Percentiles rank a stretch among this genome's conserved stretches.
phyloP scores from a whole-genome alignment of 2,329 filamentous ascomycete species.

The Trichoderma polysporum region DNA sequence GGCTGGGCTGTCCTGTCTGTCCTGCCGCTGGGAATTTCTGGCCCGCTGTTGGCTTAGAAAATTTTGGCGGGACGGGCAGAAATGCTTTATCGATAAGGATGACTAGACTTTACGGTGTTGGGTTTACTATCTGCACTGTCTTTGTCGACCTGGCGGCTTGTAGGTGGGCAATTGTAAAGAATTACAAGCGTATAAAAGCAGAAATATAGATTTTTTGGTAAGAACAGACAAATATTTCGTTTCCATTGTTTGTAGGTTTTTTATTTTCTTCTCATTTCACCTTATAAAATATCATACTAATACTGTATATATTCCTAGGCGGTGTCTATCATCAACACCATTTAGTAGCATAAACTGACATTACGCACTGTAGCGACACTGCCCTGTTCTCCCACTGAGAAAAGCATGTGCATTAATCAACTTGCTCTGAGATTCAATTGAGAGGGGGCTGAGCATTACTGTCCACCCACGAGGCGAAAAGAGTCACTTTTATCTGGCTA shows the following conservation, averaged over 20 bases:
- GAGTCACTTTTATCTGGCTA: background rate
- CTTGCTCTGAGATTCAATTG: background rate
- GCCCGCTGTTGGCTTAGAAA: conserved; percentile 23
- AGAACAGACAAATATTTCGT: background rate
- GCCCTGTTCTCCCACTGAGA: conserved; percentile 14
- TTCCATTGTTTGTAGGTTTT: background rate
- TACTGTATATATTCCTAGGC: background rate
- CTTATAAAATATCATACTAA: background rate
- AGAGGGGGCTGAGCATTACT: background rate
- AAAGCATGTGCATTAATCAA: background rate
- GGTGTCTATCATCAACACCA: too few relatives aligned
- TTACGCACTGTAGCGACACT: conserved; percentile 17
- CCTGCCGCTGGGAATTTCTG: conserved; percentile 4
- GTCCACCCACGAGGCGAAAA: background rate
- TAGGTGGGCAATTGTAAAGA: too few relatives aligned
- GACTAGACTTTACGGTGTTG: background rate
- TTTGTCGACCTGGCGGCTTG: background rate
- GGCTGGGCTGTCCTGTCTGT: background rate
- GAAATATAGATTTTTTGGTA: background rate
- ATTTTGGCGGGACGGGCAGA: conserved; percentile 29
- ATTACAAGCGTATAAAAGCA: background rate
- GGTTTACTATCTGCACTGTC: background rate
- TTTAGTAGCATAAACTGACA: background rate
- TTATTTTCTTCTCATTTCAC: background rate
- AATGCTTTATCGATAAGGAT: conserved; percentile 37